phyloP scores from a whole-genome alignment of 306 rosid genomes.

The Hippophae gyantsensis region DNA sequence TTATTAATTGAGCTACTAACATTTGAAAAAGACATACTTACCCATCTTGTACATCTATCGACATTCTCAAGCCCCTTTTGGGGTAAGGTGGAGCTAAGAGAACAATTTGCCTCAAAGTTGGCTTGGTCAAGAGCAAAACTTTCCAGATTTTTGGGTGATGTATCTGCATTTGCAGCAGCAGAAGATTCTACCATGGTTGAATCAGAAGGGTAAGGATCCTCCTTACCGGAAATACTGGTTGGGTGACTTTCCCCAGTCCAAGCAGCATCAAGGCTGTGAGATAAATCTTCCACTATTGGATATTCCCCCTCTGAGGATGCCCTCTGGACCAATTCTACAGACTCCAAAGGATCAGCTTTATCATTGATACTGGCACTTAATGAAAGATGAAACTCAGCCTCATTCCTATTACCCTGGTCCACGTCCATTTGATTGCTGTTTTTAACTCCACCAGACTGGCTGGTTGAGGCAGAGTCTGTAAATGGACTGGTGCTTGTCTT shows the following conservation, averaged over 20 bases:
- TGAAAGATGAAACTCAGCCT: slow-evolving; percentile 26
- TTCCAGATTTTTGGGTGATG: slow-evolving; percentile 16
- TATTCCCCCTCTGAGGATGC: slow-evolving; percentile 42
- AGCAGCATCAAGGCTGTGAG: slow-evolving; percentile 81
- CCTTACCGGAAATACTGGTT: slow-evolving; percentile 21
- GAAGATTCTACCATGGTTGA: slow-evolving; percentile 31
- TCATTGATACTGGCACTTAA: slow-evolving; percentile 21
- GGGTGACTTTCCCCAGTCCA: slow-evolving; percentile 71
- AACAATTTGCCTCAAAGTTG: slow-evolving; percentile 28
- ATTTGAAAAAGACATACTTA: slow-evolving; percentile 36
- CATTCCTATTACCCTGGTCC: slow-evolving; percentile 27
- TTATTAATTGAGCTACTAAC: slow-evolving; percentile 32
- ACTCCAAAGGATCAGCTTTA: slow-evolving; percentile 29
- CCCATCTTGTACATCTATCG: slow-evolving; percentile 30
- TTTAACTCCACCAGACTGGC: slow-evolving; percentile 26
- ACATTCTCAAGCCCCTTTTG: slow-evolving; percentile 28
- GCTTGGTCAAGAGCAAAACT: slow-evolving; percentile 27
- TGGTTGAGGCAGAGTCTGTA: slow-evolving; percentile 22
- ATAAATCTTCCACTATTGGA: slow-evolving; percentile 36
- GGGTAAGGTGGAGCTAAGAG: slow-evolving; percentile 28
- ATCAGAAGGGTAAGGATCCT: slow-evolving; percentile 34
- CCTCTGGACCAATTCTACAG: slow-evolving; percentile 30
- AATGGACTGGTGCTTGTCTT: slow-evolving; percentile 29
- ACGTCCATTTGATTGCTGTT: slow-evolving; percentile 25
- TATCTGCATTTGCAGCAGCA: slow-evolving; percentile 18